Conservation (phyloP, 129 eudicot genomes). For the Escallonia herrerae region DNA sequence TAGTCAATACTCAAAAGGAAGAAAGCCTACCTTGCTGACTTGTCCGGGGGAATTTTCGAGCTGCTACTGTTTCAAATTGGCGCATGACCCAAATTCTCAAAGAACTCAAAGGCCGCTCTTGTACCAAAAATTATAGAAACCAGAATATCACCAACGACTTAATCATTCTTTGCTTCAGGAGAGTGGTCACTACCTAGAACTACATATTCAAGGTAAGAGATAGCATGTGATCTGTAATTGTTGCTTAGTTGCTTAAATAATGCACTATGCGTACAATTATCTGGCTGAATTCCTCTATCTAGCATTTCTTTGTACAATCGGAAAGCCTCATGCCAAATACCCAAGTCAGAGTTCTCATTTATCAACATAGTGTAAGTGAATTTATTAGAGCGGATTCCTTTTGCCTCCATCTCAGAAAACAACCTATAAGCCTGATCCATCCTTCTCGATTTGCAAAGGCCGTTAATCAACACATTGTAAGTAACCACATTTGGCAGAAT, state of each 20-base stretch:
- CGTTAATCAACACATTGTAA: conserved; percentile 40
- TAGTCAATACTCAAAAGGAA: too few species aligned
- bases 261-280: conserved; percentile 45
- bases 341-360: conserved; percentile 36
- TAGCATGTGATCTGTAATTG: conserved; percentile 23
- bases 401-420: conserved; percentile 38
- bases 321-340: conserved; percentile 49
- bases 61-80: too few species aligned
- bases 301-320: conserved; percentile 46
- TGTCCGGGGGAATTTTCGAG: too few species aligned
- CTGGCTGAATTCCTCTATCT: conserved; percentile 47
- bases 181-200: conserved; percentile 28
- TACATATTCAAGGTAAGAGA: conserved; percentile 31
- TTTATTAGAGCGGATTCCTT: conserved; percentile 36
- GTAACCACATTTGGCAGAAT: conserved; percentile 46
- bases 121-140: too few species aligned
- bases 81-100: neutral
- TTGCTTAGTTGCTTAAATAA: conserved; percentile 38
- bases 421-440: conserved; percentile 36
- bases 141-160: too few species aligned
- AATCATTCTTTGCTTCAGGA: conserved; percentile 14
- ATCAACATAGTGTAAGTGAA: conserved; percentile 49
- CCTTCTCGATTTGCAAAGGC: conserved; percentile 42
- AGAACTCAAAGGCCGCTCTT: neutral
- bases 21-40: too few species aligned